Evolutionary conservation across 495 filamentous ascomycete genomes (phyloP), one percentile per base, ranked within the genome.

Genomic region (Durotheca rogersii): DNA sequence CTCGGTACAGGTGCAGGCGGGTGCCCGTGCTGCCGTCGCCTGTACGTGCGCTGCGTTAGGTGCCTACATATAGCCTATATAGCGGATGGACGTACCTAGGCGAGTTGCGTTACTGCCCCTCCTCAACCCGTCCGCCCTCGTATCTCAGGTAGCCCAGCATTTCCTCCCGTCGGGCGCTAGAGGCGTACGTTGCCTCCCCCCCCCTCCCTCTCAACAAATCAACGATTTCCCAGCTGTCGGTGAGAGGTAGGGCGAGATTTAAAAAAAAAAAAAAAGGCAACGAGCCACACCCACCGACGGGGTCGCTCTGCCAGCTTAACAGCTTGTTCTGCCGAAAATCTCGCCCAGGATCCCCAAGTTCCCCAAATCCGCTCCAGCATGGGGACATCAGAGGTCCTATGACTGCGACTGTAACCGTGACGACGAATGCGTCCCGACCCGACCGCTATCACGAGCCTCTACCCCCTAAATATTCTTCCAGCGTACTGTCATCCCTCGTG

Each of bases 141-240:
- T n/a, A n/a, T n/a, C n/a, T n/a, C n/a, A n/a, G n/a, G n/a, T n/a
- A n/a, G 2, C 34, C 34, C 19, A 16, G 15, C 6, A 36, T 17
- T 19, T 19, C 35, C 10, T 40, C 37, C n/a, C 23, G 37, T 40
- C 20, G 37, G 20, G 27, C 33, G 43, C 51, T 27, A 27, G 15
- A 50, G 42, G 42, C 23, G n/a, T 15, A 36, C 35, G 33, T 40
- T 31, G 35, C 14, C 27, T 34, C 32, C 39, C 30, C 25, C 50
- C 35, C 53, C 37, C 50, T 46, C 56, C 23, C 23, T 27, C 23
- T 9, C 23, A 58, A 58, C 56, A 58, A 58, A 57, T 58, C 49
- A 52, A 44, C 5, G 29, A 11, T 36, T 36, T 29, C 33, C 45
- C 41, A 53, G 49, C 41, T 53, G 56, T 58, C 56, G 56, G 56